These are phyloP conservation scores for Escallonia herrerae DNA, from an alignment of 129 eudicot genomes.

Conservation along the genomic window DNA sequence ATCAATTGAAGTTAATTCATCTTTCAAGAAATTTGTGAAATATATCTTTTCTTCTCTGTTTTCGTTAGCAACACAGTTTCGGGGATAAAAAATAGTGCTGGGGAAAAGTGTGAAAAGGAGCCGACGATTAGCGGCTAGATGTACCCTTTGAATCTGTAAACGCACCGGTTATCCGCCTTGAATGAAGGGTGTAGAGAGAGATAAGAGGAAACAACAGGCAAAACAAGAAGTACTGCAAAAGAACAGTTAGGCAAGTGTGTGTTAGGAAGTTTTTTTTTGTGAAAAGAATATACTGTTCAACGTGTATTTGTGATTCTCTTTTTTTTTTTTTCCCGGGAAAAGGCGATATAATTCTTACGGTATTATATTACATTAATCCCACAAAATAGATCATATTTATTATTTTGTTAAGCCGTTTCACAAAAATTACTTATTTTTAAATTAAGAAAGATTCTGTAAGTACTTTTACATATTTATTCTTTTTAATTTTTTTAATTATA, in stretches of 20 bases:
- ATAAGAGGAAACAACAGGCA: background rate
- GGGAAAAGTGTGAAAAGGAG: background rate
- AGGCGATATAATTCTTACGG: too few relatives aligned
- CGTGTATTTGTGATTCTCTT: too few relatives aligned
- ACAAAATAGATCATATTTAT: too few relatives aligned
- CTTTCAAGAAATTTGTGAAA: conserved; percentile 9
- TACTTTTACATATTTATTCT: too few relatives aligned
- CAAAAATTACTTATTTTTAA: too few relatives aligned
- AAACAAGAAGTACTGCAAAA: background rate
- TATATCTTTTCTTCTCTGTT: background rate
- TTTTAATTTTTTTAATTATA: too few relatives aligned
- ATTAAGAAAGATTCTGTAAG: too few relatives aligned
- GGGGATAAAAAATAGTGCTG: background rate
- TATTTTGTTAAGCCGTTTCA: too few relatives aligned
- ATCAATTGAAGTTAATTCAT: conserved; percentile 10
- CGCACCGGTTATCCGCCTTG: conserved; percentile 14
- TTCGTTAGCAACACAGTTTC: background rate
- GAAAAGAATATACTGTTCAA: background rate
- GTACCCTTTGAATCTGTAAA: conserved; percentile 15
- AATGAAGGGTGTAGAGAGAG: conserved; percentile 13
- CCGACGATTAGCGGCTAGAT: background rate
- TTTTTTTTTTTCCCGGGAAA: too few relatives aligned
- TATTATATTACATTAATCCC: too few relatives aligned
- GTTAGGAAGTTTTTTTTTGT: background rate
- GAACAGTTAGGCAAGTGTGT: too few relatives aligned